Evolutionary conservation across 1,139 yeast species (phyloP).

Genomic region (Blastobotrys proliferans): DNA sequence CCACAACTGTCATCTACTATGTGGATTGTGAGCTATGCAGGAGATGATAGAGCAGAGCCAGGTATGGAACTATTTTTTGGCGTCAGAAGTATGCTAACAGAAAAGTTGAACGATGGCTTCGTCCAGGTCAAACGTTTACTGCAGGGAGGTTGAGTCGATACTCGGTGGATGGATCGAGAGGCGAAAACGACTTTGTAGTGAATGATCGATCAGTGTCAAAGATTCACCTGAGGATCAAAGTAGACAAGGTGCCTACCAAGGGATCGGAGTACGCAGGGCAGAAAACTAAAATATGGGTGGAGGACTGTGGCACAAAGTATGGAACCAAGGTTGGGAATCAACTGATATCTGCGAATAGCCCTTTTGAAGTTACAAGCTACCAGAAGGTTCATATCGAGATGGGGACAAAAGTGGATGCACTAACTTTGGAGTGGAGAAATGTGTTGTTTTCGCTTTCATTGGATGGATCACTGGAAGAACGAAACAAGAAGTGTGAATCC

Average conservation of each 20-base stretch:
- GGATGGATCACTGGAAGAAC: constrained; percentile 6
- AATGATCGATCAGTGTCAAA: not conserved
- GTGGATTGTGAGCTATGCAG: constrained; percentile 2
- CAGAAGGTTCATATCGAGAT: too few species aligned
- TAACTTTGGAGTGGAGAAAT: constrained; percentile 6
- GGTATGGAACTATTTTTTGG: too few species aligned
- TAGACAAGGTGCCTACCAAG: not conserved
- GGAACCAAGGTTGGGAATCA: too few species aligned
- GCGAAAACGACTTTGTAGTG: constrained; percentile 1
- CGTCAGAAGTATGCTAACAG: not conserved
- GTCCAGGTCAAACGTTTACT: constrained; percentile 2
- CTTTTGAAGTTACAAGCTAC: too few species aligned
- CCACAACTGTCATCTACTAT: not conserved
- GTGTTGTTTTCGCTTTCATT: constrained; percentile 6
- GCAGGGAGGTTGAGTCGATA: constrained; percentile 6
- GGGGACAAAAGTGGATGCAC: too few species aligned
- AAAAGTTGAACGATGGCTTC: constrained; percentile 4
- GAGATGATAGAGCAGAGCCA: too few species aligned
- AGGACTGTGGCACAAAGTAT: too few species aligned
- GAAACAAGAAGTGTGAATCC: constrained; percentile 4
- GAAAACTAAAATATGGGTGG: too few species aligned
- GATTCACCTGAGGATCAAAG: not conserved
- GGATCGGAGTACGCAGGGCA: not conserved
- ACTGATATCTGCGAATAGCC: too few species aligned
- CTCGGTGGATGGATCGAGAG: not conserved